Base-by-base conservation (phyloP, 768 basidiomycete genomes). In the Xerocomellus intermedius region DNA sequence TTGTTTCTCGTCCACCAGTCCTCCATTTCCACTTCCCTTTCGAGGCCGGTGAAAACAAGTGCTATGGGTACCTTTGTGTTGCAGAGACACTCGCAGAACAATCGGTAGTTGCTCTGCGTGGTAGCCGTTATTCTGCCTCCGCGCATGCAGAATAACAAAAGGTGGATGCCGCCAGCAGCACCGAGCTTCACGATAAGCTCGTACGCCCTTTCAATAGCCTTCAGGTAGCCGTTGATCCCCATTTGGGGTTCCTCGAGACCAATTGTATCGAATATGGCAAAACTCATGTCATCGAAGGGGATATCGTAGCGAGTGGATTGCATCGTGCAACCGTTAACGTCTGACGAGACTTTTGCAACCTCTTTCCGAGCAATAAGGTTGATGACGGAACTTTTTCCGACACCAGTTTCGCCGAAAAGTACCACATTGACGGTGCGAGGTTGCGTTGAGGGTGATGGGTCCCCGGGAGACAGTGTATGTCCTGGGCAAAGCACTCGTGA, bases 121-220 rank as follows among this genome's bases (percentile, higher is more conserved):
- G 71, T 64, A 17, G 71, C 66, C 33, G 68, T 73, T 63, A 78
- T 69, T 50, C 73, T 63, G 3, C 75, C 71, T 0, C 69, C 74
- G 4, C 73, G 72, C 68, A 79, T 69, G 58, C 73, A 73, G 49
- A 73, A 79, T 3, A 79, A 52, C 5, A 79, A 69, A 14, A 80
- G 75, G 51, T 68, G 73, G 33, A 80, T 64, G 28, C 79, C 78
- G 14, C 66, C 73, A 33, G 54, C 50, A 2, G 38, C 44, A 28
- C 54, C 30, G 10, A 79, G 65, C 9, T 38, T 59, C 12, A 46
- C 38, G 55, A 81, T 61, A 33, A 81, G 74, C 12, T 54, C 42
- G 46, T 63, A 66, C 5, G 71, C 65, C n/a, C 60, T 65, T 48
- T 59, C 66, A 8, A 74, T 65, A 0, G 71, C 66, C 4, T 51